Evolutionary conservation across 352 stramenopile species (phyloP), one percentile per base, ranked within the genome.

Genomic region (Pythium volutum): DNA sequence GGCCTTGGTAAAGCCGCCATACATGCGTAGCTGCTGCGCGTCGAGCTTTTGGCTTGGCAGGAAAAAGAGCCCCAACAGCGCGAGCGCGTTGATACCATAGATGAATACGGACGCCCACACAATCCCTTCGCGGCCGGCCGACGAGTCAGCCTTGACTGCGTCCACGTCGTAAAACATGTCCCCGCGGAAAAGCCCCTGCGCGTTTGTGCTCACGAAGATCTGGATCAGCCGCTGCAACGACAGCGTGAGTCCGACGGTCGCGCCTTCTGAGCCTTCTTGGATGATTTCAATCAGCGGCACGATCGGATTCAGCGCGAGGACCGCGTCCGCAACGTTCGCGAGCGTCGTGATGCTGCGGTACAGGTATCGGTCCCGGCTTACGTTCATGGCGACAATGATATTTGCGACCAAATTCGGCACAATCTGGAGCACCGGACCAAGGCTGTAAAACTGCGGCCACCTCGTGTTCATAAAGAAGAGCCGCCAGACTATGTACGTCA

Each of bases 251-350:
- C 80, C 80, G 29, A 88, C 77, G 4, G 83, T 73, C 3, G 77
- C 74, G 16, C 77, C 80, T 46, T 89, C 80, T 0, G 73, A 87
- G 7, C 80, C 80, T 50, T 85, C 75, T 56, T 89, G 73, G 25
- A 82, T 74, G 53, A 89, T 88, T 51, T 89, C 80, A 4, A 72
- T 81, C 20, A 87, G 66, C 8, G 80, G 77, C n/a, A 87, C 74
- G 48, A 87, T 69, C 4, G 56, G 69, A 54, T 78, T 79, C 8
- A 89, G 46, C 26, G 73, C 55, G 12, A 66, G 65, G 34, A 89
- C 81, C n/a, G 74, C 80, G 42, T 85, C 73, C 1, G 74, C 52
- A 9, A 89, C 58, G 59, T 77, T 76, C 0, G 75, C 69, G 34
- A 89, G 38, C 0, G 67, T 74, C 48, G 73, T 68, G 26, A 74